Percentiles rank a stretch among this genome's conserved stretches.
These are phyloP conservation scores for Rhynchosporium graminicola DNA, from an alignment of 2,329 filamentous ascomycete genomes.

Conservation along the genomic window DNA sequence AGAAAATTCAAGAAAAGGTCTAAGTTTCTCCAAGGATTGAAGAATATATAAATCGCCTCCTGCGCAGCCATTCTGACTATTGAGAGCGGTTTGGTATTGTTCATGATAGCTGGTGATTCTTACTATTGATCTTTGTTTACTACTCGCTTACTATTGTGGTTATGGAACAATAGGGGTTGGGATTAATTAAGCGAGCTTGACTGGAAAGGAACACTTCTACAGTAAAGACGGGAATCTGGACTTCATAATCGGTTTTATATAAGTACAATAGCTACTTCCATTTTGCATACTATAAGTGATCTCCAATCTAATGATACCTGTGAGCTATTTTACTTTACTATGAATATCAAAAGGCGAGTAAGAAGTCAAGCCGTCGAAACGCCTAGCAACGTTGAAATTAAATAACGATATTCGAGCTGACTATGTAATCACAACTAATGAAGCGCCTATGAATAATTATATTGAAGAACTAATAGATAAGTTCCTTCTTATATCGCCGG, in stretches of 20 bases:
- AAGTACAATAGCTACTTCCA: background rate
- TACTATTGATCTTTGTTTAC: background rate
- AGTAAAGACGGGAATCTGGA: background rate
- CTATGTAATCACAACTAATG: too few species aligned
- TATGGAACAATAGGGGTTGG: constrained; percentile 3
- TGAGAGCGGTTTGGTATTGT: background rate
- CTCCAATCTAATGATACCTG: too few species aligned
- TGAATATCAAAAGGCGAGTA: too few species aligned
- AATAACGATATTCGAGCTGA: too few species aligned
- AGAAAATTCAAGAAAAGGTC: background rate
- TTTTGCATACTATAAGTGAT: too few species aligned
- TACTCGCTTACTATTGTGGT: constrained; percentile 8
- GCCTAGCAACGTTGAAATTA: too few species aligned
- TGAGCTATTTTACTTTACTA: too few species aligned
- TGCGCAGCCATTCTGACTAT: background rate
- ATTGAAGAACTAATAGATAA: too few species aligned
- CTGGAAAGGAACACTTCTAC: background rate
- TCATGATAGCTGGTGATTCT: background rate
- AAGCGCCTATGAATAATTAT: too few species aligned
- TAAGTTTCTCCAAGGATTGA: background rate
- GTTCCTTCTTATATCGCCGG: too few species aligned
- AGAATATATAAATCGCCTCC: background rate
- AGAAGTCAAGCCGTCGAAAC: too few species aligned
- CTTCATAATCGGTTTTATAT: background rate
- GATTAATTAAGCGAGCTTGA: background rate